Percentiles rank a stretch among this genome's conserved stretches.
These are phyloP conservation scores for Graphilbum fragrans DNA, from an alignment of 2,329 filamentous ascomycete genomes.

Conservation along the genomic window DNA sequence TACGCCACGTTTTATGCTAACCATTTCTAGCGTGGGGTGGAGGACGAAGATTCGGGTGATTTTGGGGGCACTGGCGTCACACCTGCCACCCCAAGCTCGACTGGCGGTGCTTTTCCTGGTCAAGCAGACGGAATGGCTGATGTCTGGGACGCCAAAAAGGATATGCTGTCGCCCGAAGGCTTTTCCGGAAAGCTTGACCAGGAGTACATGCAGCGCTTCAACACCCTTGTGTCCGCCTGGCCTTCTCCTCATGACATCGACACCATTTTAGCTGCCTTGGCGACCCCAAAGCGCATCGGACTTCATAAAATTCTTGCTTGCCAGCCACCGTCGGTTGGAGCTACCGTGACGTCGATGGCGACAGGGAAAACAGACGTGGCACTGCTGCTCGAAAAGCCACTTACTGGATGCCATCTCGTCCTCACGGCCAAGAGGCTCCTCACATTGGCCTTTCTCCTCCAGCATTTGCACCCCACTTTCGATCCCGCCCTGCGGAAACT, in stretches of 20 bases:
- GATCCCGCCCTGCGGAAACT: neutral
- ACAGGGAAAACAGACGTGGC: neutral
- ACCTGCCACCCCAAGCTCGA: neutral
- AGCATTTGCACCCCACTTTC: neutral
- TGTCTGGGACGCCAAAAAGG: neutral
- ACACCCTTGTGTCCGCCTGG: neutral
- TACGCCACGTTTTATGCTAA: neutral
- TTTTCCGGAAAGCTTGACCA: neutral
- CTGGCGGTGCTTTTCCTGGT: neutral
- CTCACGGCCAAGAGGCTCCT: neutral
- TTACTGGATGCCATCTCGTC: neutral
- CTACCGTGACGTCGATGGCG: too few species aligned
- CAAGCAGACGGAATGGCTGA: neutral
- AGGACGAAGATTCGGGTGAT: neutral
- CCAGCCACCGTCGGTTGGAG: neutral
- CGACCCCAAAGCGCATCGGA: neutral
- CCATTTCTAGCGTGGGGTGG: neutral
- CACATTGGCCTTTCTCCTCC: too few species aligned
- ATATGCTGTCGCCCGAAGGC: neutral
- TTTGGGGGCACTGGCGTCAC: neutral
- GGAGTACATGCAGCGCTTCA: neutral
- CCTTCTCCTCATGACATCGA: neutral
- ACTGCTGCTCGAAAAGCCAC: neutral
- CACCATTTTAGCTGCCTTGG: neutral
- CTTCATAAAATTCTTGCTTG: neutral